Base-by-base conservation (phyloP, 306 rosid species). In the Pyrus pyrifolia region DNA sequence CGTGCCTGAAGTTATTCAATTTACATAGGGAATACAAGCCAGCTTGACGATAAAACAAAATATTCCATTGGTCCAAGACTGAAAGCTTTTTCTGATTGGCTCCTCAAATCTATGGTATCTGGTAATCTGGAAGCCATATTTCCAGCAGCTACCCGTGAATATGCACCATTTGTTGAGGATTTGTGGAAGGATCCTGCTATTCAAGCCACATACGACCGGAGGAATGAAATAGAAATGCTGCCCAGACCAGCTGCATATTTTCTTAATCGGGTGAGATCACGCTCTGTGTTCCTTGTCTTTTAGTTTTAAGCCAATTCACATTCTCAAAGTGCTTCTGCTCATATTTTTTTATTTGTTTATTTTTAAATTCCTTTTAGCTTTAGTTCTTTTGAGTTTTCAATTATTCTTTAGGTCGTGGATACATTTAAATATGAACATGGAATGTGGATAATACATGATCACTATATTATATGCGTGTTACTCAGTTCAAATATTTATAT, bases 181-280 rank as follows among this genome's bases (percentile, higher is more conserved):
- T 79, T 93, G 71, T 90, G 96, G 96, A 85, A 80, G 67, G 93
- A 89, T 67, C 51, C 88, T 46, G 98, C 98, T 82, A 89, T 91
- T 79, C 90, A 86, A 72, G 95, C 91, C 60, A 82, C 96, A 35
- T 91, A 93, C 74, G 80, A 69, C 9, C 78, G 95, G 73, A 88
- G 88, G 78, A 74, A 91, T 77, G 96, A 93, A 79, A 63, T 93
- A 62, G 82, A 87, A 88, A 74, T 76, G 87, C 89, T 93, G 60
- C 94, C 98, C 21, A 83, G 81, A 84, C 83, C 57, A 70, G 94
- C 96, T 11, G 63, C 88, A 58, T 91, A 89, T 79, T 93, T 90
- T 79, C 88, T 93, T 64, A 79, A 83, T 67, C 85, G 87, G 88
- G 96, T 93, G 67, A 82, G 93, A 79, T 76, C 14, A 72, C 42